Percentiles rank a stretch among this genome's conserved stretches.
These are phyloP conservation scores for Lactarius hengduanensis DNA, from an alignment of 768 basidiomycete species.

Conservation along the genomic window DNA sequence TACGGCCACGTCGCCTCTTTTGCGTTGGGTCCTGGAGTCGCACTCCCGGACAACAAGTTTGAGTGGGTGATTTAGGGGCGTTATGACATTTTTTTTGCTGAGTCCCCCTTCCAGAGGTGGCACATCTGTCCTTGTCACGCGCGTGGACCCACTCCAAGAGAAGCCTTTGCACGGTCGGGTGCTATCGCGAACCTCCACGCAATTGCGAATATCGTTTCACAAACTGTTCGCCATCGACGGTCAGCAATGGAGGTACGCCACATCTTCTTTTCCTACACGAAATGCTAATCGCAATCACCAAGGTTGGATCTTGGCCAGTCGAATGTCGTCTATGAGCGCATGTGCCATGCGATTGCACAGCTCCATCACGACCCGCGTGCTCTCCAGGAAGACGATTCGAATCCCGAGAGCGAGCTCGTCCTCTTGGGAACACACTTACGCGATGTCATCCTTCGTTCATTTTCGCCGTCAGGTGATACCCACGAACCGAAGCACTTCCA, in stretches of 20 bases:
- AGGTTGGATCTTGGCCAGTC: constrained; percentile 69
- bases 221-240: constrained; percentile 46
- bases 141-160: constrained; percentile 59
- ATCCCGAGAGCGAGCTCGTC: constrained; percentile 48
- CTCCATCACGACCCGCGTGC: constrained; percentile 53
- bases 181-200: constrained; percentile 47
- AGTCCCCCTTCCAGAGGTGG: constrained; percentile 52
- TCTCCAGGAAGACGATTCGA: constrained; percentile 37
- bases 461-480: constrained; percentile 36
- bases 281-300: constrained; percentile 11
- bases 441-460: constrained; percentile 64
- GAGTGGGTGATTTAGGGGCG: constrained; percentile 47
- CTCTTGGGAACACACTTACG: constrained; percentile 71
- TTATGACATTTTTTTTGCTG: neutral
- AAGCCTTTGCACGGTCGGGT: constrained; percentile 54
- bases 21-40: constrained; percentile 56
- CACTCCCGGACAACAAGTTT: constrained; percentile 65
- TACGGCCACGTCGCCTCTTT: constrained; percentile 70
- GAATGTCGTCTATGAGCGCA: constrained; percentile 63
- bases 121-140: constrained; percentile 63
- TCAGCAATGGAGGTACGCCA: constrained; percentile 48
- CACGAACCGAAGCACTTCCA: constrained; percentile 40
- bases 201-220: constrained; percentile 58
- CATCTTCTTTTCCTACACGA: neutral
- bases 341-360: constrained; percentile 61